Base-by-base conservation (phyloP, 2,329 filamentous ascomycete species). In the Ceratocystis diversiconidia region DNA sequence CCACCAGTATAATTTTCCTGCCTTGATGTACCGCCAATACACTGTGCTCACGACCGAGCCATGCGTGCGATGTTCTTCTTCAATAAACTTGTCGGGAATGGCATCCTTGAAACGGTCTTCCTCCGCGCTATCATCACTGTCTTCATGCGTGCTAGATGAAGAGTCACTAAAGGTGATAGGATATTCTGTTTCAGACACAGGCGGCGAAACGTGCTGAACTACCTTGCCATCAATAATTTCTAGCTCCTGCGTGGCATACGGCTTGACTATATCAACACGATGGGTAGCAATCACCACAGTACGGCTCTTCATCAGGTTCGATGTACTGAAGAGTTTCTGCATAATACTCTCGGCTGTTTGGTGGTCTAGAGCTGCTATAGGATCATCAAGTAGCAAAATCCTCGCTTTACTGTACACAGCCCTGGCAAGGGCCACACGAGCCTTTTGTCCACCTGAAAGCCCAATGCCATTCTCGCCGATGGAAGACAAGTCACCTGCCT, bases 11-110 rank as follows among this genome's bases (percentile, higher is more conserved):
- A 92, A 78, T 12, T 84, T 87, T 1, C 91, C 91, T 4, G 90
- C 89, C 73, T 85, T 88, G 75, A 95, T 85, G 70, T 95, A 96
- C 69, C 85, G 84, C 85, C 88, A 90, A 72, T 95, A 96, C 0
- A 95, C 86, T 5, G 80, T 80, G 10, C 84, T 76, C 70, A 91
- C 83, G 1, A 96, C 88, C 1, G 88, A 85, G 19, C 91, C 90
- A 67, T 89, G 82, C 0, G 82, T 86, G 61, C 89, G 81, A 69
- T 85, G 79, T 72, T 94, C 89, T 41, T 92, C 88, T 71, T 91
- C 86, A 59, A 91, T 85, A 71, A 92, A 92, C 70, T 90, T 90
- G 41, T 87, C 85, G 0, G 87, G 85, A 12, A 85, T 76, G 0
- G 82, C 83, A 32, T 69, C 67, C n/a, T 66, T 61, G 19, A 61